A percentile compares a stretch with the other conserved stretches of the same genome.
These are phyloP conservation scores for Yamadazyma trypodendri DNA, from an alignment of 1,139 yeast species.

Conservation along the genomic window DNA sequence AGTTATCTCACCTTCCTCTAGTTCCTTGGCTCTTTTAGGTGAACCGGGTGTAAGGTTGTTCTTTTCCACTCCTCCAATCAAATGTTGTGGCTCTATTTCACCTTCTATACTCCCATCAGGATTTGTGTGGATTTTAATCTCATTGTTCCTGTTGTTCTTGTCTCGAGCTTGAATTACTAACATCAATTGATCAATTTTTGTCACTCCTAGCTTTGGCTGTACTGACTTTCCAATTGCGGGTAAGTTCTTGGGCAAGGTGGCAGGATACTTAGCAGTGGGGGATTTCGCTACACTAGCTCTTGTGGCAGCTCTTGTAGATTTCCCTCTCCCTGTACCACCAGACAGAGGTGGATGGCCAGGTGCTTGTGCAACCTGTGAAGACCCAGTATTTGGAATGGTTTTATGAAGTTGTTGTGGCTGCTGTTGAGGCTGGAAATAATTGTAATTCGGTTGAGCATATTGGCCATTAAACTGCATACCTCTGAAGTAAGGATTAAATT, in stretches of 20 bases:
- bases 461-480: slow-evolving; percentile 3
- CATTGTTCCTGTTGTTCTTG: slow-evolving; percentile 59
- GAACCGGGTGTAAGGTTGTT: slow-evolving; percentile 29
- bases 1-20: slow-evolving; percentile 16
- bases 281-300: not conserved
- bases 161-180: slow-evolving; percentile 84
- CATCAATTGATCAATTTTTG: slow-evolving; percentile 88
- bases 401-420: not conserved
- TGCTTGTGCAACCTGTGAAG: slow-evolving; percentile 3
- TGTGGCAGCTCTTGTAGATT: slow-evolving; percentile 1
- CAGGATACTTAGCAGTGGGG: slow-evolving; percentile 2
- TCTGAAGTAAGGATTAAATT: not conserved
- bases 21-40: slow-evolving; percentile 9
- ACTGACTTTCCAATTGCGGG: slow-evolving; percentile 46
- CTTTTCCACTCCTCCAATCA: slow-evolving; percentile 84
- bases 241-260: slow-evolving; percentile 4
- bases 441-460: slow-evolving; percentile 3
- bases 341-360: slow-evolving; percentile 3
- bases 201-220: slow-evolving; percentile 74
- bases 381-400: slow-evolving; percentile 1
- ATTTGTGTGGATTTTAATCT: slow-evolving; percentile 57
- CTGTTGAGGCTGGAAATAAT: slow-evolving; percentile 3
- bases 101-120: slow-evolving; percentile 59
- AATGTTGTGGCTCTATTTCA: slow-evolving; percentile 34
- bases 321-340: not conserved